Evolutionary conservation across 495 filamentous ascomycete species (phyloP).

Genomic region (Rostrohypoxylon terebratum): DNA sequence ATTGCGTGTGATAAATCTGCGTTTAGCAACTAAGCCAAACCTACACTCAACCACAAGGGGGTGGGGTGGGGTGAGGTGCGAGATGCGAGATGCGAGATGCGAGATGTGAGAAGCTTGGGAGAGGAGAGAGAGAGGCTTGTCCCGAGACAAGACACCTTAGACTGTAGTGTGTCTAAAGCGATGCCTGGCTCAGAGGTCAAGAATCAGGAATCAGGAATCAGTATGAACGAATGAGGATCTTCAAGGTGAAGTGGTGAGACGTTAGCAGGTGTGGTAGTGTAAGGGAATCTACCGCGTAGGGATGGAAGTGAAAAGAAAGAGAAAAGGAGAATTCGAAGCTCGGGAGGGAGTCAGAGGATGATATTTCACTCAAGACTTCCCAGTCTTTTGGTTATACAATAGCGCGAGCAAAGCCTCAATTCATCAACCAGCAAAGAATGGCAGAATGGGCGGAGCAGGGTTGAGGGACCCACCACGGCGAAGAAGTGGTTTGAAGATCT

Average conservation of each 20-base stretch:
- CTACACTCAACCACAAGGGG: background rate
- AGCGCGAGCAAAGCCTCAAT: conserved; percentile 48
- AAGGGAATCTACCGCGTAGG: conserved; percentile 10
- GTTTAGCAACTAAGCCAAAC: conserved; percentile 1
- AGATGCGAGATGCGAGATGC: too few species aligned
- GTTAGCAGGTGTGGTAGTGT: background rate
- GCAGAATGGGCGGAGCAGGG: conserved; percentile 43
- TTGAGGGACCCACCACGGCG: conserved; percentile 40
- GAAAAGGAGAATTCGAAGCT: conserved; percentile 40
- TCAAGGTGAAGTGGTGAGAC: conserved; percentile 20
- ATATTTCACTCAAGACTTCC: conserved; percentile 59
- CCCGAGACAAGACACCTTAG: conserved; percentile 34
- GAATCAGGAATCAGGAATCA: background rate
- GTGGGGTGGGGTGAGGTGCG: background rate
- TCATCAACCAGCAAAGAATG: conserved; percentile 36
- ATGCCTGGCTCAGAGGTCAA: conserved; percentile 42
- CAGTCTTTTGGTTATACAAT: conserved; percentile 37
- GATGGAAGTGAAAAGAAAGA: conserved; percentile 48
- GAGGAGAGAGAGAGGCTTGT: conserved; percentile 9
- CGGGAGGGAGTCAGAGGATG: conserved; percentile 62
- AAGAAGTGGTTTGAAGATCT: conserved; percentile 22
- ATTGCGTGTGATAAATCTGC: background rate
- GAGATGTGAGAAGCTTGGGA: background rate
- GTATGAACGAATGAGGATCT: conserved; percentile 35
- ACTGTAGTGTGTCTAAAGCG: conserved; percentile 34